Percentiles rank a stretch among this genome's conserved stretches.
phyloP scores from a whole-genome alignment of 148 eudicot genomes.

The Nepenthes mirabilis region DNA sequence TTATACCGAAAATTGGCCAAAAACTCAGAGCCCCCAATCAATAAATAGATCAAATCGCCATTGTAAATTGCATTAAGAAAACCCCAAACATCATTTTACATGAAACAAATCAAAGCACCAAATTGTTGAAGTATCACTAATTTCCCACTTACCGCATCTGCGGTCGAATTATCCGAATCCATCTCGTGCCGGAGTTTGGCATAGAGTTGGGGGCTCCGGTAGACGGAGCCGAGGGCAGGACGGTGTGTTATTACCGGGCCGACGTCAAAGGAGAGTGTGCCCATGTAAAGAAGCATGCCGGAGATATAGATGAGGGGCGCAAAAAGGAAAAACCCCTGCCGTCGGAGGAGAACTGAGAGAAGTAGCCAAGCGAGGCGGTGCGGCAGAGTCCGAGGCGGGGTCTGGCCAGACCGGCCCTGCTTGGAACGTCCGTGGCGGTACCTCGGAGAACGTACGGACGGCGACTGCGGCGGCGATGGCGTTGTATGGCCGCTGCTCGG shows the following conservation, averaged over 20 bases:
- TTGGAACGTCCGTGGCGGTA: conserved; percentile 36
- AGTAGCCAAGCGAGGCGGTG: conserved; percentile 59
- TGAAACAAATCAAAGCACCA: background rate
- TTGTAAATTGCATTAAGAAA: too few species aligned
- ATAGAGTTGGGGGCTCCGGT: conserved; percentile 75
- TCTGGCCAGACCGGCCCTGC: conserved; percentile 16
- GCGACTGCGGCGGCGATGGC: conserved; percentile 83
- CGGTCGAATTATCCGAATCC: conserved; percentile 69
- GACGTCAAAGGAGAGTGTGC: conserved; percentile 74
- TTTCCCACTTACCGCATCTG: conserved; percentile 59
- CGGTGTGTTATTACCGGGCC: conserved; percentile 53
- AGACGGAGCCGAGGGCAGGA: conserved; percentile 57
- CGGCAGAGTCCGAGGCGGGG: conserved; percentile 25
- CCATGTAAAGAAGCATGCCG: conserved; percentile 85
- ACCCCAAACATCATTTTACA: background rate
- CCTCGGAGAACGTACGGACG: conserved; percentile 57
- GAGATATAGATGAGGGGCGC: conserved; percentile 80
- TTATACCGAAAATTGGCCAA: conserved; percentile 7
- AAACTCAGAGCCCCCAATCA: conserved; percentile 1
- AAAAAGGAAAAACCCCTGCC: conserved; percentile 78
- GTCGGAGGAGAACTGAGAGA: conserved; percentile 54
- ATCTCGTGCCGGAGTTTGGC: conserved; percentile 58
- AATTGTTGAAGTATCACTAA: background rate
- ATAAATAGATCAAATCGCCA: conserved; percentile 3
- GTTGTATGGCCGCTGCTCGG: conserved; percentile 78